Evolutionary conservation across 345 rosid genomes (phyloP), one percentile per base, ranked within the genome.

Genomic region (Dipteronia dyeriana): DNA sequence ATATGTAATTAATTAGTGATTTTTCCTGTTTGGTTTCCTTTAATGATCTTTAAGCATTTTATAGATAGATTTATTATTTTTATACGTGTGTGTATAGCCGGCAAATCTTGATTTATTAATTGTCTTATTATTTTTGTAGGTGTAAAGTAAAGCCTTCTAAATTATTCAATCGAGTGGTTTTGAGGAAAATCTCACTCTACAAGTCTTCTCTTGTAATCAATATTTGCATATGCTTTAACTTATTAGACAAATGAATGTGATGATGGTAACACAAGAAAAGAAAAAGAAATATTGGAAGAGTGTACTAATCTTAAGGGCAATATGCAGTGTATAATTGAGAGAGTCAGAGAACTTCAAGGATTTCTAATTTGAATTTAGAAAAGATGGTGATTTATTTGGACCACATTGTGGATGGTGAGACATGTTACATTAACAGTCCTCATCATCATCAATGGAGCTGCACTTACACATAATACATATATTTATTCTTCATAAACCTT

Each of bases 401-500:
- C 84, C 90, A 79, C 86, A 49, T 76, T 62, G 78, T 75, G 77
- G 76, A 79, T 53, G 38, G 57, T 77, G 62, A 77, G 79, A 72
- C 68, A 81, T 63, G 67, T 12, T 10, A 54, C 38, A 34, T 3
- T 26, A 20, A 6, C 3, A 41, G 12, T 47, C 70, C 13, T 65
- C 34, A 59, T 67, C 65, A 56, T 62, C 51, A 70, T 70, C 80
- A 76, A 39, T 53, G 65, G 75, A 53, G 66, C 57, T 20, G 26
- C 23, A 45, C 31, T 13, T n/a, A 64, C 26, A 64, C 34, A 16
- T 34, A 34, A 34, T 34, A 34, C 38, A 34, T 34, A 34, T 34
- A 34, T 34, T 34, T 34, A 5, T 34, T 34, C 5, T 34, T 34
- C 31, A 26, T 22, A 1, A 62, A 4, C 26, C 12, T 59, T 9